Evolutionary conservation across 139 green algal genomes (phyloP).

Genomic region (Pleodorina starrii): DNA sequence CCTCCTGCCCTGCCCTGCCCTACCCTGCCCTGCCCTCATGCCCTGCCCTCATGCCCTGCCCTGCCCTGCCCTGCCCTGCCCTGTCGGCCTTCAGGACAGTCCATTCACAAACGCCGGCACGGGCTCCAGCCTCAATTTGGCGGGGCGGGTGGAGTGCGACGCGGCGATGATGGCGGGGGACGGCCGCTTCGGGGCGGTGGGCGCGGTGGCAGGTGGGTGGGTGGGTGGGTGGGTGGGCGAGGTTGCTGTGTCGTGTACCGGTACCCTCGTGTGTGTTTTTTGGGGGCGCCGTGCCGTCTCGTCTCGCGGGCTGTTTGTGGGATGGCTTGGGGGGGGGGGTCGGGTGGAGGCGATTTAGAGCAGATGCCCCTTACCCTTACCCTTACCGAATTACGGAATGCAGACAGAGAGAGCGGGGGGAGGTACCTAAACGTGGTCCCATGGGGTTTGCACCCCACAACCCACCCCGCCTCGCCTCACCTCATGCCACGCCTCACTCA

Average conservation of each 20-base stretch:
- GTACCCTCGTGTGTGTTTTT: too few species aligned
- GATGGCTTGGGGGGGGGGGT: neutral
- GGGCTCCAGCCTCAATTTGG: constrained; percentile 83
- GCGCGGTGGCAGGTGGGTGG: constrained; percentile 72
- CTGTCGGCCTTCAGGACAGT: constrained; percentile 77
- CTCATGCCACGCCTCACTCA: neutral
- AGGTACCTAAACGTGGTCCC: too few species aligned
- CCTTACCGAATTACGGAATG: neutral
- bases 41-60: too few species aligned
- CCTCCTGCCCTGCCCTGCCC: too few species aligned
- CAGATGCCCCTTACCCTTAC: too few species aligned
- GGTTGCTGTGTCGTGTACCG: neutral
- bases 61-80: too few species aligned
- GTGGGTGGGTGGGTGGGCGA: neutral
- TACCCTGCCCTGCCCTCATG: too few species aligned
- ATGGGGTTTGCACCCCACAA: too few species aligned
- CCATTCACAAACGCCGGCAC: constrained; percentile 80
- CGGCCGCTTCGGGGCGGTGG: constrained; percentile 79
- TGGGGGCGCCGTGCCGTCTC: too few species aligned
- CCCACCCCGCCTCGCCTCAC: neutral
- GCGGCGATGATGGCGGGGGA: constrained; percentile 79
- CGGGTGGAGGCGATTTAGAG: neutral
- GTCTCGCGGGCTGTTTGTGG: too few species aligned
- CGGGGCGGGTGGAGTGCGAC: constrained; percentile 87
- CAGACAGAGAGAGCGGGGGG: neutral